Base-by-base conservation (phyloP, 2,329 filamentous ascomycete species). In the Amphichorda felina region DNA sequence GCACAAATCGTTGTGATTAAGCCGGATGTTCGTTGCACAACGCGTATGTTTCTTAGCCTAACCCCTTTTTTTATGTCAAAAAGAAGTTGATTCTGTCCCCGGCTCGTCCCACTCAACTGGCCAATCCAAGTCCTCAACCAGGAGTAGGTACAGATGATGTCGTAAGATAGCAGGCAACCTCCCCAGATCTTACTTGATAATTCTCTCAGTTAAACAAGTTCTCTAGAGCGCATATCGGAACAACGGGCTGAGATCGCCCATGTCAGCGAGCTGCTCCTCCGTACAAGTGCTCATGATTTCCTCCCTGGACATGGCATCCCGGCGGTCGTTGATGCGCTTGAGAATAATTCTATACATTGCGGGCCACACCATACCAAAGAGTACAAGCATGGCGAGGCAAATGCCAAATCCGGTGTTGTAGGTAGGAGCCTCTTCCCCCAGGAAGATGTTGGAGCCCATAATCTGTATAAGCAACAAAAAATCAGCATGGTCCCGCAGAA, bases 221-320 rank as follows among this genome's bases (percentile, higher is more conserved):
- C 15, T 31, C 30, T 33, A 34, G 13, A 34, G 11, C 16, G 34
- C 19, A 34, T 46, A 45, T n/a, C 38, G 34, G 38, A 43, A 47
- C 27, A 45, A 27, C 6, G 45, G 45, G 24, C 38, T 41, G 36
- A 39, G 38, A 33, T 46, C 43, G 4, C 45, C 43, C 40, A 47
- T 37, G 11, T 38, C 31, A 17, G 37, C 22, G 1, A 47, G 39
- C 34, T 46, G 35, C 16, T 43, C 24, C n/a, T 46, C 40, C 3
- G 43, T 43, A 21, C 45, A 46, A 34, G n/a, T 37, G 11, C 35
- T 37, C 7, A 35, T 24, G 16, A 50, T 36, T 10, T 49, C 43
- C 5, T 38, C 43, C 31, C 41, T 38, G 9, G 38, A 33, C 15
- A 46, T 24, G 7, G 16, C 36, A 6, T 37, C 41, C 29, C 43